Conservation (phyloP, 2,329 filamentous ascomycete genomes). For the Pestalotiopsis fici region DNA sequence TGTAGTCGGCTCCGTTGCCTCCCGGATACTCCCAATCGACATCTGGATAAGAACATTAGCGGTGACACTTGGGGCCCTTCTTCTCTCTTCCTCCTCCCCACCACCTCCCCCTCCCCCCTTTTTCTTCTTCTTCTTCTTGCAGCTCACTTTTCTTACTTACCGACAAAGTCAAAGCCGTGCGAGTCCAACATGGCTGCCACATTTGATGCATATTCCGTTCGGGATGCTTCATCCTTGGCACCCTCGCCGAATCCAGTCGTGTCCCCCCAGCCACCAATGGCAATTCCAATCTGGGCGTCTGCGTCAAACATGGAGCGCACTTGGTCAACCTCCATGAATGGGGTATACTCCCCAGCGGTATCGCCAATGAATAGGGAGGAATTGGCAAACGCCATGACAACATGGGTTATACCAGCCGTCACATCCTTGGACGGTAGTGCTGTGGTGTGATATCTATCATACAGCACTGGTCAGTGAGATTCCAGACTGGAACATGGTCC, state of each 20-base stretch:
- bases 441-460: conserved; percentile 13
- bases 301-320: conserved; percentile 48
- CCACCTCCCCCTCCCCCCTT: background rate
- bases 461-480: background rate
- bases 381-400: conserved; percentile 28
- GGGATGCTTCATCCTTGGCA: conserved; percentile 50
- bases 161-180: conserved; percentile 70
- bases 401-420: conserved; percentile 28
- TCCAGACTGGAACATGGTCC: background rate
- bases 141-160: conserved; percentile 27
- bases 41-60: conserved; percentile 28
- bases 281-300: conserved; percentile 65
- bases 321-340: conserved; percentile 22
- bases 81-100: conserved; percentile 10
- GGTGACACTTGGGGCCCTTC: conserved; percentile 25
- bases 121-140: too few species aligned
- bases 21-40: conserved; percentile 69
- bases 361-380: conserved; percentile 26
- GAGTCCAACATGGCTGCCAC: conserved; percentile 62
- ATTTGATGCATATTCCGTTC: conserved; percentile 63
- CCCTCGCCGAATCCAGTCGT: conserved; percentile 62
- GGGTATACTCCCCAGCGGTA: conserved; percentile 19
- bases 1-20: conserved; percentile 73
- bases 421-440: conserved; percentile 10
- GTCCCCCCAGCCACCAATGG: conserved; percentile 77